Evolutionary conservation across 2,329 filamentous ascomycete species (phyloP), one percentile per base, ranked within the genome.

Genomic region (Arthrobotrys sinensis): DNA sequence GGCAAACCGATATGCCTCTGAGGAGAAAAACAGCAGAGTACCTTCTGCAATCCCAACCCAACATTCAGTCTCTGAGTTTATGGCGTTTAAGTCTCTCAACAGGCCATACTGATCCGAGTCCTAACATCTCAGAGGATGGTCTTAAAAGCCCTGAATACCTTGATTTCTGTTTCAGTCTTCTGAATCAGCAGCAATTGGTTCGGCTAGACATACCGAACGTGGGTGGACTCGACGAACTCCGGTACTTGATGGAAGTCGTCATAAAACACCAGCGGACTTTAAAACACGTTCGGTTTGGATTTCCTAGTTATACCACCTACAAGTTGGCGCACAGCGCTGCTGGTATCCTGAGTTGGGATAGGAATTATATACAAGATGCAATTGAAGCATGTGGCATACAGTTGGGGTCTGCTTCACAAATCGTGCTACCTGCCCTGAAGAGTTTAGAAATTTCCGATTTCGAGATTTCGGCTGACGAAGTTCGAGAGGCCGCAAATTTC

Each of bases 401-500:
- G 4, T 21, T 40, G 3, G 46, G 21, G 7, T 19, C 11, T 38
- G 3, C 14, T 4, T 1, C 24, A 2, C 24, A 48, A 11, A 24
- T 19, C 48, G 11, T 11, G 28, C 28, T 62, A 1, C 40, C 24
- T 0, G 40, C 14, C 10, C 11, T 69, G n/a, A 19, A 62, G 19
- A 69, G 66, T 11, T 28, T 69, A 6, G 40, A 60, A n/a, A 16
- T 69, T 7, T 52, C 55, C 1, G 55, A 60, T 8, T 63, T 70
- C 40, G 45, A 53, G 34, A 1, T 70, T 40, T 40, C 43, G 10
- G 16, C 38, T 8, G 48, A 34, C 4, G 45, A 52, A 16, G 19
- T 19, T 24, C n/a, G 14, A 32, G 21, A 50, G 36, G 40, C 38
- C 11, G 36, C 11, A n/a, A 43, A 14, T n/a, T 7, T 68, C 2